phyloP scores from a whole-genome alignment of 495 filamentous ascomycete species.

The Cenococcum geophilum region DNA sequence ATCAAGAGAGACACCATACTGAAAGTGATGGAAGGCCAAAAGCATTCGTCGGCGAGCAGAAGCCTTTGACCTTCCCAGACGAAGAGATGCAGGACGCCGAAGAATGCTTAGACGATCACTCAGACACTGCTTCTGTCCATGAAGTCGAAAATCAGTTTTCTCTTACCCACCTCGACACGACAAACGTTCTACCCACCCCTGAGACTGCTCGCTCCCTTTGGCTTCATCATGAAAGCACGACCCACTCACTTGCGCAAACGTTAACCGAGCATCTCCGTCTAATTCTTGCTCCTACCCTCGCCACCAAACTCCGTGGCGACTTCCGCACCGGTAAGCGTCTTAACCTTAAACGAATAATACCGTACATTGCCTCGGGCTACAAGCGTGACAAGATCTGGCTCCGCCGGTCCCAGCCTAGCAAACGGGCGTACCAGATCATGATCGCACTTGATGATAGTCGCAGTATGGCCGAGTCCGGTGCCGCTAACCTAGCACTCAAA shows the following conservation, averaged over 20 bases:
- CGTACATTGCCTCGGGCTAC: conserved; percentile 94
- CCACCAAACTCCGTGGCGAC: conserved; percentile 92
- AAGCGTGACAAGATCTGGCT: conserved; percentile 99
- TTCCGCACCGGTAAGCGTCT: conserved; percentile 97
- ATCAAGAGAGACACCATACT: conserved; percentile 37
- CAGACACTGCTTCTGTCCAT: conserved; percentile 20
- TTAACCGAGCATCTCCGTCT: conserved; percentile 91
- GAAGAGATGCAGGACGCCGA: conserved; percentile 37
- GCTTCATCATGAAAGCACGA: conserved; percentile 74
- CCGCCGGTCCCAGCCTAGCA: conserved; percentile 81
- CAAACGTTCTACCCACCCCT: conserved; percentile 41
- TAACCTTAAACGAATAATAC: conserved; percentile 98
- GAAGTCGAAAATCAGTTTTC: conserved; percentile 68
- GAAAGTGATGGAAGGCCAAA: conserved; percentile 22
- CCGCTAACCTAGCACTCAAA: conserved; percentile 72
- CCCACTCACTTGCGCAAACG: conserved; percentile 75
- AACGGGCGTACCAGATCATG: conserved; percentile 93
- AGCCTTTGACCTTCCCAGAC: conserved; percentile 34
- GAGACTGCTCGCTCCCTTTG: conserved; percentile 73
- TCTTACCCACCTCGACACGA: conserved; percentile 59
- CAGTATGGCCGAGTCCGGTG: conserved; percentile 75
- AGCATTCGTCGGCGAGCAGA: conserved; percentile 31
- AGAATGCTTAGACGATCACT: conserved; percentile 25
- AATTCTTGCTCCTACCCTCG: conserved; percentile 87
- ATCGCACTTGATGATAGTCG: conserved; percentile 94